Base-by-base conservation (phyloP, 2,329 filamentous ascomycete species). In the Myotisia sp. region DNA sequence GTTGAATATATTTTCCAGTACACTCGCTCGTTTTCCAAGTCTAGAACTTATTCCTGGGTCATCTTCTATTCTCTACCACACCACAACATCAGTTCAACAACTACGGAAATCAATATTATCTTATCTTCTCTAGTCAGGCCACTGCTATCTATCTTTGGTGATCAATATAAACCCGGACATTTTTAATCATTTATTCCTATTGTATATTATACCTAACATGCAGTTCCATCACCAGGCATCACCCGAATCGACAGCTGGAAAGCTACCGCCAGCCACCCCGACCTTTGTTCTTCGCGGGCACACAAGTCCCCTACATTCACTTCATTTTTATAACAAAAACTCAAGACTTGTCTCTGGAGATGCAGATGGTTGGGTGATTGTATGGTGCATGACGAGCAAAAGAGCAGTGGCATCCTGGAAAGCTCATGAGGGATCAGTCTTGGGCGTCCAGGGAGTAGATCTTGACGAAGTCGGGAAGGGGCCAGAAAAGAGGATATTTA, bases 301-400 rank as follows among this genome's bases (percentile, higher is more conserved):
- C 61, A 70, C 72, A 36, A 69, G 79, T 1, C 76, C 84, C 43
- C 76, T 94, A 30, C 85, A 94, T 52, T 71, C 74, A 13, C 67
- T 86, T 3, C 62, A 70, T 34, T 87, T 95, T 51, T 65, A 83
- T 44, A 68, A 72, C 34, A 55, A 62, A 26, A 93, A 94, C 53
- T 67, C 72, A 38, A 77, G 82, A 21, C 73, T 98, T 4, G 63
- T 83, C 8, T 90, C 84, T 1, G 87, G 81, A 22, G 90, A 98
- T 58, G 81, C 84, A 6, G 81, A 93, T 26, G 90, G 90, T 39
- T 94, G 79, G 68, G 66, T 93, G 21, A 70, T 92, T 5, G 61
- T 85, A 14, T 98, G 90, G 90, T 78, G 82, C 51, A 63, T 92
- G 24, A 70, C 77, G 17, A 81, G 76, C 33, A 86, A 92, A 64